Evolutionary conservation across 1,284 basidiomycete genomes (phyloP).

Genomic region (Phellinidium pouzarii): DNA sequence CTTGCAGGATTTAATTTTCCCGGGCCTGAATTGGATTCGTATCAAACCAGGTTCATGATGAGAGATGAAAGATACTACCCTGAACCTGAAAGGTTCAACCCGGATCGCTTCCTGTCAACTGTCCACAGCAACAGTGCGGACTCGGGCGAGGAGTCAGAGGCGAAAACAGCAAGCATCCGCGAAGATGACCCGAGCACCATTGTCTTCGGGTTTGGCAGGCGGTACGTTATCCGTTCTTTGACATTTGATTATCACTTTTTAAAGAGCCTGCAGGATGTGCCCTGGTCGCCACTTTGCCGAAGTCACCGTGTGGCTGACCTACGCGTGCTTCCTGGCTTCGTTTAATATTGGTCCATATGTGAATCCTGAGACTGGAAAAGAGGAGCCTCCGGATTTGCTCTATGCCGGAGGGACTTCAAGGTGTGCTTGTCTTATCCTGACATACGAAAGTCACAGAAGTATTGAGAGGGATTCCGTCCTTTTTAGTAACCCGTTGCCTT

Average conservation of each 20-base stretch:
- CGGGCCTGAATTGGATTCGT: background rate
- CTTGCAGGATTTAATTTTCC: background rate
- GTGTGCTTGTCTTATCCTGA: background rate
- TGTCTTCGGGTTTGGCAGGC: conserved; percentile 14
- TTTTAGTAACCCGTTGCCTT: conserved; percentile 18
- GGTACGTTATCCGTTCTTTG: conserved; percentile 4
- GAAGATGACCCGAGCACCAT: conserved; percentile 10
- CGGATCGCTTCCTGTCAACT: conserved; percentile 5
- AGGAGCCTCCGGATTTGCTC: conserved; percentile 1
- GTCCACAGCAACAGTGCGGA: background rate
- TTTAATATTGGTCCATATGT: conserved; percentile 19
- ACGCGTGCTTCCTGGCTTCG: conserved; percentile 21
- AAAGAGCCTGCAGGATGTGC: conserved; percentile 15
- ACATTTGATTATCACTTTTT: background rate
- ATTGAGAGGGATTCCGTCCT: background rate
- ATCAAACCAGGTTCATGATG: conserved; percentile 8
- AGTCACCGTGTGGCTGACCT: conserved; percentile 20
- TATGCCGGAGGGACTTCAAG: conserved; percentile 9
- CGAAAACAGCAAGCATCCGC: background rate
- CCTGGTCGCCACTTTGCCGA: conserved; percentile 21
- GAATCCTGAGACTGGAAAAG: conserved; percentile 10
- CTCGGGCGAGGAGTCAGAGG: conserved; percentile 1
- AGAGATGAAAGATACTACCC: conserved; percentile 6
- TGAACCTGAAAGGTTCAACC: conserved; percentile 8
- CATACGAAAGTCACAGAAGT: background rate